These are phyloP conservation scores for Plasmodium sp. DNA, from an alignment of 169 alveolate species.

Conservation along the genomic window DNA sequence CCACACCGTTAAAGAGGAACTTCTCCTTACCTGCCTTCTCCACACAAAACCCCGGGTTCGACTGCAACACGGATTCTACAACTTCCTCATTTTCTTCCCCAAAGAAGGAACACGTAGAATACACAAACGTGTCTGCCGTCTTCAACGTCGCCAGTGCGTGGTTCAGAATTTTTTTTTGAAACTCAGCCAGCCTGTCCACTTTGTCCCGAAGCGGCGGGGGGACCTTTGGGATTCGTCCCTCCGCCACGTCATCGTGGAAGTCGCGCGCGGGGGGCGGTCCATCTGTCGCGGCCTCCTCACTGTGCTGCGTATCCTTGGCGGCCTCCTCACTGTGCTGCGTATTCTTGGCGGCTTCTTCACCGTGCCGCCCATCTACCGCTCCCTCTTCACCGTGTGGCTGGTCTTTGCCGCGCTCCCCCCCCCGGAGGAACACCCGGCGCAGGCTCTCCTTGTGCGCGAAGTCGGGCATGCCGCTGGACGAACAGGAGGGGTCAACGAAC, in stretches of 20 bases:
- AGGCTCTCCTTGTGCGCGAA: slow-evolving; percentile 26
- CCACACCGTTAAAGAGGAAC: slow-evolving; percentile 13
- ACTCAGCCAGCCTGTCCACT: slow-evolving; percentile 26
- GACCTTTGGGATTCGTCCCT: slow-evolving; percentile 21
- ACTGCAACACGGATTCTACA: slow-evolving; percentile 14
- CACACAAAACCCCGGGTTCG: background rate
- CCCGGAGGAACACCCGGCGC: background rate
- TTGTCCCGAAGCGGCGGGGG: slow-evolving; percentile 15
- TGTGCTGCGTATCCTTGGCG: background rate
- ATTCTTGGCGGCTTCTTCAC: background rate
- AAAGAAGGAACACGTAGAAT: slow-evolving; percentile 73
- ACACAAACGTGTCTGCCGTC: slow-evolving; percentile 41
- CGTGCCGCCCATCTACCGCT: too few relatives aligned
- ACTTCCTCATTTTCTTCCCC: slow-evolving; percentile 75
- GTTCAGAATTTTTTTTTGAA: slow-evolving; percentile 45
- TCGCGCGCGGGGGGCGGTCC: background rate
- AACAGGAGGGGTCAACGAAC: slow-evolving; percentile 65
- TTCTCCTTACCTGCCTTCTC: slow-evolving; percentile 73
- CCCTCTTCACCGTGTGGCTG: background rate
- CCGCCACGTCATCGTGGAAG: background rate
- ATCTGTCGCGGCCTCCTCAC: background rate
- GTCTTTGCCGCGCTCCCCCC: background rate
- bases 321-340: background rate
- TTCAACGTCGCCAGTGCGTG: slow-evolving; percentile 32
- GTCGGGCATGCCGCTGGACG: slow-evolving; percentile 76